Evolutionary conservation across 78 protist species (phyloP).

Genomic region (Dictyostelium purpureum): DNA sequence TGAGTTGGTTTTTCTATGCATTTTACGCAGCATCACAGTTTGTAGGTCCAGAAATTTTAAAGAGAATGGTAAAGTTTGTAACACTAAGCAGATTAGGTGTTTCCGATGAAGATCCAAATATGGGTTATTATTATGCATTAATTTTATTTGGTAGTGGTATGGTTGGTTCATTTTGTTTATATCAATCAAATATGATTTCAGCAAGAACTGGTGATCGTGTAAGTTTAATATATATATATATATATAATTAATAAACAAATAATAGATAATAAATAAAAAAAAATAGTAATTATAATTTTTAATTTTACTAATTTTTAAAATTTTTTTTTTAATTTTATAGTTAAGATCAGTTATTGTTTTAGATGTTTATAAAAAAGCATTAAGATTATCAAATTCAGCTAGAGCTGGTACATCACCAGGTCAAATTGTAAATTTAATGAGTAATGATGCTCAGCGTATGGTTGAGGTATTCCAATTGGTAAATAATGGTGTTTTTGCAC

Average conservation of each 20-base stretch:
- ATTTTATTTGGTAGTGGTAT: conserved; percentile 56
- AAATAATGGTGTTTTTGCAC: conserved; percentile 84
- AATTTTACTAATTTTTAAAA: background rate
- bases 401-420: conserved; percentile 75
- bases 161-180: conserved; percentile 71
- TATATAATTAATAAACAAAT: no score
- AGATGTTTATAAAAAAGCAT: conserved; percentile 61
- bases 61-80: conserved; percentile 46
- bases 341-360: conserved; percentile 66
- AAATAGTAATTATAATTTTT: background rate
- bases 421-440: conserved; percentile 87
- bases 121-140: conserved; percentile 73
- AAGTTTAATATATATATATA: background rate
- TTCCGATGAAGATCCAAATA: conserved; percentile 31
- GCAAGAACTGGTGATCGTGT: conserved; percentile 70
- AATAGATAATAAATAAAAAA: no score
- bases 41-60: conserved; percentile 57
- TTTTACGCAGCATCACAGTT: conserved; percentile 53
- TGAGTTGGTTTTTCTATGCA: conserved; percentile 48
- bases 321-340: background rate
- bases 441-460: conserved; percentile 87
- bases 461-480: conserved; percentile 71
- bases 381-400: conserved; percentile 24
- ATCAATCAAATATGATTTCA: conserved; percentile 59
- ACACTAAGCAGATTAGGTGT: background rate